These are phyloP conservation scores for Dalechampia spathulata DNA, from an alignment of 441 rosid species.

Conservation along the genomic window DNA sequence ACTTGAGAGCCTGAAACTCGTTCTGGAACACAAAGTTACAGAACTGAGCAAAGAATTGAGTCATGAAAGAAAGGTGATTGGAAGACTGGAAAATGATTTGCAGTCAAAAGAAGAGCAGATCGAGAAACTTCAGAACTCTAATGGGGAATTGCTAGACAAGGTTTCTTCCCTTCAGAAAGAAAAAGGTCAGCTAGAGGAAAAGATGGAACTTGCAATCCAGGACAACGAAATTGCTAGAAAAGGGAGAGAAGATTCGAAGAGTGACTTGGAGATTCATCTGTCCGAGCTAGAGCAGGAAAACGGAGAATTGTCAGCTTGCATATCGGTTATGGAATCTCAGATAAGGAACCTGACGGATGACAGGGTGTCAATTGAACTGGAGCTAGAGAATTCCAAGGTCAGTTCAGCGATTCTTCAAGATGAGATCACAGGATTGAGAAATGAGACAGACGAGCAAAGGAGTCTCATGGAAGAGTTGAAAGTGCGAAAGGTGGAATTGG, in stretches of 20 bases:
- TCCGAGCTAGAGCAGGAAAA: conserved; percentile 34
- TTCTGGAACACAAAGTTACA: conserved; percentile 25
- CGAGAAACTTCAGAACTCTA: conserved; percentile 18
- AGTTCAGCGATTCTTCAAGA: conserved; percentile 21
- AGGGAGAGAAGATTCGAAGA: conserved; percentile 27
- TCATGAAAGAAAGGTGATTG: conserved; percentile 19
- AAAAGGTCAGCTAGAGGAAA: conserved; percentile 34
- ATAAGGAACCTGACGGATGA: conserved; percentile 29
- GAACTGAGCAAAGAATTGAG: conserved; percentile 23
- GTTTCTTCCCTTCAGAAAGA: conserved; percentile 29
- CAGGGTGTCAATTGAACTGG: conserved; percentile 20
- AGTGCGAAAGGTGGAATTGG: conserved; percentile 31
- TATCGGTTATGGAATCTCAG: conserved; percentile 35
- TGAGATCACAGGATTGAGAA: conserved; percentile 28
- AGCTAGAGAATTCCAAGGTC: conserved; percentile 26
- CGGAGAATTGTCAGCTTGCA: conserved; percentile 19
- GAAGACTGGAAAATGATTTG: conserved; percentile 28
- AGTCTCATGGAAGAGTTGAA: conserved; percentile 28
- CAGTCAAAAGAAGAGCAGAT: conserved; percentile 39
- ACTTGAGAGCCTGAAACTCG: conserved; percentile 26
- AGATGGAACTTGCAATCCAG: conserved; percentile 21
- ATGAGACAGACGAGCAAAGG: conserved; percentile 24
- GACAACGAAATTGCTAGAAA: conserved; percentile 35
- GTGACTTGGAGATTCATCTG: conserved; percentile 27
- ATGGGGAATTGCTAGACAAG: conserved; percentile 28